phyloP scores from a whole-genome alignment of 805 yeast genomes.

The Pichia deserticola region DNA sequence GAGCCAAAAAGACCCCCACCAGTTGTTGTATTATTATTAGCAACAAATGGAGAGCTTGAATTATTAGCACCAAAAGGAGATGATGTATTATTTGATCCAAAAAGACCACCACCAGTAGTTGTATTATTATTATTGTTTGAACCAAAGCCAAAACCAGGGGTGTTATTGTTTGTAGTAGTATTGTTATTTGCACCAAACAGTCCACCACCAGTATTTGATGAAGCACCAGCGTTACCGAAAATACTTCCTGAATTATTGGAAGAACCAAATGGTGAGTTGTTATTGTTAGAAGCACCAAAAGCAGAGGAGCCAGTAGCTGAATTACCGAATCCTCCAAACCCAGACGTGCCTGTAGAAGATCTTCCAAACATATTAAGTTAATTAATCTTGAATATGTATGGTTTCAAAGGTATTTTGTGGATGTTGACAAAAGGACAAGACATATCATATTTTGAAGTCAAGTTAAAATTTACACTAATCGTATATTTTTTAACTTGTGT shows the following conservation, averaged over 20 bases:
- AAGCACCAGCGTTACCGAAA: neutral
- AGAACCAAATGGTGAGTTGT: slow-evolving; percentile 16
- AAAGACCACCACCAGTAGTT: slow-evolving; percentile 23
- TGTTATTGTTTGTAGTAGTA: slow-evolving; percentile 16
- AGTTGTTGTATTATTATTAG: slow-evolving; percentile 15
- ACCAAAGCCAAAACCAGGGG: slow-evolving; percentile 9
- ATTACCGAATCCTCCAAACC: slow-evolving; percentile 39
- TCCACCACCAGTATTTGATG: slow-evolving; percentile 12
- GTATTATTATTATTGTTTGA: neutral
- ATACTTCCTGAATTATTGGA: slow-evolving; percentile 11
- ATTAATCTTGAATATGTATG: no score
- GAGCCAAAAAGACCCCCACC: slow-evolving; percentile 16
- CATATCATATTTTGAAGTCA: no score
- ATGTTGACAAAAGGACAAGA: no score
- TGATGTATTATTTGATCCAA: slow-evolving; percentile 19
- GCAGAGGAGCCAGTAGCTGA: neutral
- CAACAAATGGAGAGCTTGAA: slow-evolving; percentile 15
- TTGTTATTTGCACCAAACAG: slow-evolving; percentile 17
- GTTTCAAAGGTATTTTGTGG: no score
- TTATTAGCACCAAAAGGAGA: slow-evolving; percentile 30
- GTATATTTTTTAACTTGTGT: no score
- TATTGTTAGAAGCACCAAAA: slow-evolving; percentile 15
- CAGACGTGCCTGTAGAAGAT: slow-evolving; percentile 33
- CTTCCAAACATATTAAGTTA: slow-evolving; percentile 37
- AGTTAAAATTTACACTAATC: no score